Evolutionary conservation across 352 stramenopile species (phyloP), one percentile per base, ranked within the genome.

Genomic region (Pythium oligandrum): DNA sequence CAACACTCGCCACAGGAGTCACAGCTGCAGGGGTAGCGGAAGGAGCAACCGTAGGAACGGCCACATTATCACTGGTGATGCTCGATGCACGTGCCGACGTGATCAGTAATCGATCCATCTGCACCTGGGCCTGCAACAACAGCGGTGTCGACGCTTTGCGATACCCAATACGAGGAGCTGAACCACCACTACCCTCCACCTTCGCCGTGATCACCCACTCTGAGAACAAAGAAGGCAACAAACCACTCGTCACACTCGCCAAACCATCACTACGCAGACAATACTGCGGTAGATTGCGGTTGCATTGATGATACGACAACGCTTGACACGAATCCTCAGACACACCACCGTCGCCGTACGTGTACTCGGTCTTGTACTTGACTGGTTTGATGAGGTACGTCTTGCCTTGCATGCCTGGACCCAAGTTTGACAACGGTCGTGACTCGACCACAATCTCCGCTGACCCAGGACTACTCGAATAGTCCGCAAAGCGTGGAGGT

Each of bases 381-480:
- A 48, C 43, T 35, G 51, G 51, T 12, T 39, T 40, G 36, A 57
- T 57, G 11, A 52, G 44, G 37, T 40, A 57, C 26, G 34, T 39
- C 37, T 57, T 57, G 44, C 51, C 51, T n/a, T 51, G 9, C 39
- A 57, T 26, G 2, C 12, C 51, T 48, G 51, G 51, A n/a, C 51
- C 51, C n/a, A 57, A 10, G 12, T 51, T 33, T 11, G 51, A 57
- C 6, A 36, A 12, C 38, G 38, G 51, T 10, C 44, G 44, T 4
- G 51, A 57, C 26, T 49, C 35, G 38, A 57, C 38, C 17, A 51
- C 40, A 32, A 44, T 51, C 32, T 49, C 40, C 6, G 38, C 37
- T 11, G 44, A 34, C n/a, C 11, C 33, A 30, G 39, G 10, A 12
- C 17, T 37, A 12, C 17, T 57, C 6, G 8, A 11, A 32, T 57